Base-by-base conservation (phyloP, 164 flowering plant species). In the Litsea cubeba region DNA sequence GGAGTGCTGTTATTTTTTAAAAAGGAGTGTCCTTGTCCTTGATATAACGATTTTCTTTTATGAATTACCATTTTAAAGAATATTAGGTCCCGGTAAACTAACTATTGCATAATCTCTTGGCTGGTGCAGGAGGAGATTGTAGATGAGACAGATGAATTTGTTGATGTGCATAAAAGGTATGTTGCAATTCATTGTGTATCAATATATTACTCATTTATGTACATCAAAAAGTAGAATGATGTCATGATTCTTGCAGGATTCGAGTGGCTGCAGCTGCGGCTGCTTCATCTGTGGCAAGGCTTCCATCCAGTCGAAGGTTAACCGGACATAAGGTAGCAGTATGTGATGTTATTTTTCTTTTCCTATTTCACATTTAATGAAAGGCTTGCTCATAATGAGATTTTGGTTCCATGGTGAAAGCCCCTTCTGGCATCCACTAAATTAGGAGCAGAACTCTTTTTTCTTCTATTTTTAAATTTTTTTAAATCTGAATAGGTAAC, bases 221-320 rank as follows among this genome's bases (percentile, higher is more conserved):
- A 66, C 32, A 66, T 66, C 46, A 30, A 20, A 28, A 66, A 25
- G 22, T 54, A 32, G 62, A 20, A 26, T 20, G 24, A 18, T 24
- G 57, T 67, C 51, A 17, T 68, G 5, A 10, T 46, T 72, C 72
- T 62, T 80, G 80, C 85, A 91, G 94, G 84, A 88, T 91, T 69
- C 91, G 97, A 24, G 94, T 91, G 30, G 97, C 89, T 75, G 94
- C 94, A 24, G 97, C 94, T 26, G 93, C 94, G 67, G 97, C 97
- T 64, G 35, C 35, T 30, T 87, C 97, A 74, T 88, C 87, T 18
- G 73, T 91, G 76, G 93, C 93, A 46, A 86, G 94, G 24, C 84
- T 87, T 57, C 94, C 97, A 65, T 91, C 96, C 68, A 67, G 76
- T 71, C 83, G 94, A 77, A 87, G 91, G 81, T 66, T 89, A 80